phyloP scores from a whole-genome alignment of 768 basidiomycete species.

The Stropharia rugosoannulata region DNA sequence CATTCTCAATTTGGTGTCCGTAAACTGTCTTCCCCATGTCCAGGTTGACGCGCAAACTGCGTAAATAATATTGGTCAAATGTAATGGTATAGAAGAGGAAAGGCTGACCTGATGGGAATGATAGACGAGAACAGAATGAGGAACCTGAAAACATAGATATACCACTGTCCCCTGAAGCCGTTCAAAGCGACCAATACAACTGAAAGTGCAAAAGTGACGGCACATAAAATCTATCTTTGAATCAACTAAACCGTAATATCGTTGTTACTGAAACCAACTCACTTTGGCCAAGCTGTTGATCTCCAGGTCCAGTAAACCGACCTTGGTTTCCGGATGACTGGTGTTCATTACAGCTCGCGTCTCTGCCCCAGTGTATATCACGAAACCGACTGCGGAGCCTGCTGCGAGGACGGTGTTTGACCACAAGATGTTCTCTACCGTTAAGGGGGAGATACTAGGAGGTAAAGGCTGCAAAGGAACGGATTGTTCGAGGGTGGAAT shows the following conservation, averaged over 20 bases:
- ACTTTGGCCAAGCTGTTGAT: constrained; percentile 97
- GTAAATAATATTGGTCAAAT: not conserved
- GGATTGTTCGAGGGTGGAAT: constrained; percentile 23
- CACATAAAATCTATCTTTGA: constrained; percentile 76
- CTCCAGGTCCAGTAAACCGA: constrained; percentile 88
- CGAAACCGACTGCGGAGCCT: constrained; percentile 88
- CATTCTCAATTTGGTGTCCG: constrained; percentile 92
- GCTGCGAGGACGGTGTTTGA: constrained; percentile 97
- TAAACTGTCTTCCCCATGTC: constrained; percentile 99
- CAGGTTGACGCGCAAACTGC: constrained; percentile 94
- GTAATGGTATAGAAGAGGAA: not conserved
- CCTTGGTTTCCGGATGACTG: constrained; percentile 93
- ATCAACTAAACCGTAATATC: not conserved
- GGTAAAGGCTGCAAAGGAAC: constrained; percentile 41
- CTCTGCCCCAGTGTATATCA: constrained; percentile 93
- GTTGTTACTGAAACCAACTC: constrained; percentile 32
- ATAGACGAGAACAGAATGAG: constrained; percentile 98
- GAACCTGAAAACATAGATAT: constrained; percentile 95
- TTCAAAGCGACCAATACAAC: constrained; percentile 92
- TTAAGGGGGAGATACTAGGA: constrained; percentile 77
- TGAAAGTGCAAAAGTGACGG: constrained; percentile 90
- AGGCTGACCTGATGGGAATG: constrained; percentile 92
- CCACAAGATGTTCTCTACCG: constrained; percentile 96
- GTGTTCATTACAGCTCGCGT: constrained; percentile 99
- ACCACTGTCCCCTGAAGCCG: constrained; percentile 94